These are phyloP conservation scores for Fomitiporia mediterranea DNA, from an alignment of 1,284 basidiomycete genomes.

Conservation along the genomic window DNA sequence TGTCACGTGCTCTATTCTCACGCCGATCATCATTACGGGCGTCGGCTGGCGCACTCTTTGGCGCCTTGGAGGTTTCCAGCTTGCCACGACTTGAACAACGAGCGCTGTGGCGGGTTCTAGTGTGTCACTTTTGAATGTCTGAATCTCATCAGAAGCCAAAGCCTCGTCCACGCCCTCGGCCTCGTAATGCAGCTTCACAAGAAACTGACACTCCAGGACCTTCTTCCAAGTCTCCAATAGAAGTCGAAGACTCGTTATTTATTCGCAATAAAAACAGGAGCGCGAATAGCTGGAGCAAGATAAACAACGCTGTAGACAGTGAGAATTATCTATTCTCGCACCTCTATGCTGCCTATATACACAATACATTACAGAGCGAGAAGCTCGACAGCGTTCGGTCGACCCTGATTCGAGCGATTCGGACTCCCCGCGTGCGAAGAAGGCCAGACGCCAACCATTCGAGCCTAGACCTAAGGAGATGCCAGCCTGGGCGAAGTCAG, in stretches of 20 bases:
- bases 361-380: not conserved
- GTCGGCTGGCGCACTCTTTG: no score
- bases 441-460: not conserved
- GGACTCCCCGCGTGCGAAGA: conserved; percentile 2
- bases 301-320: conserved; percentile 53
- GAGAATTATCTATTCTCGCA: conserved; percentile 19
- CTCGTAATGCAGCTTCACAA: conserved; percentile 29
- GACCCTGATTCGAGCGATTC: conserved; percentile 5
- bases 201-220: conserved; percentile 15
- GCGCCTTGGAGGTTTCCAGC: no score
- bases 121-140: conserved; percentile 32
- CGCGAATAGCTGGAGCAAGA: conserved; percentile 49
- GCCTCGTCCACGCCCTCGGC: conserved; percentile 42
- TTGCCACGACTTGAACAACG: no score
- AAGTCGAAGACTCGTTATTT: conserved; percentile 62
- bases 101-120: no score
- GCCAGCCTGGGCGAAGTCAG: conserved; percentile 4
- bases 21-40: no score
- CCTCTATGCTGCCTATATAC: not conserved
- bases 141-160: conserved; percentile 41
- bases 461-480: conserved; percentile 3
- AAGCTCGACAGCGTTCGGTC: not conserved
- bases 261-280: conserved; percentile 55
- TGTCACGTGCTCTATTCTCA: no score
- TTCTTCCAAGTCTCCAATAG: conserved; percentile 25